Evolutionary conservation across 352 stramenopile species (phyloP), one percentile per base, ranked within the genome.

Genomic region (Sclerospora graminicola): DNA sequence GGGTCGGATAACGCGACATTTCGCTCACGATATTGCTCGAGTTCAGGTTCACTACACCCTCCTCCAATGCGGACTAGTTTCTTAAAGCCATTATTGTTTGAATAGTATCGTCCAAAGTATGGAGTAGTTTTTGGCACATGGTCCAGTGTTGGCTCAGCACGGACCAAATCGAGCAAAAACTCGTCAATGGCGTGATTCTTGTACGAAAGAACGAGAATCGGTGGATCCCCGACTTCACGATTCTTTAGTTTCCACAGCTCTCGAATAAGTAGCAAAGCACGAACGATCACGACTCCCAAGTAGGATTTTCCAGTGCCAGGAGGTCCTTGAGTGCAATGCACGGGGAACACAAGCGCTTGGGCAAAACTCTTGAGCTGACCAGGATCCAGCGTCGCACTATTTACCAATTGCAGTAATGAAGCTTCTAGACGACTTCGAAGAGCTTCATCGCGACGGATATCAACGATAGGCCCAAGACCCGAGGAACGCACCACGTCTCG

Each of bases 301-400:
- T 95, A 96, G 6, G 80, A 95, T 36, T 95, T 96, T 11, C 86
- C 84, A 15, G 82, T 92, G n/a, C 83, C 73, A 21, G 77, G 68
- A 16, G 86, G 86, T 5, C 86, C 86, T 57, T 95, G 86, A 4
- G 84, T 89, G 20, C 89, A 86, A 41, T 85, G 71, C 26, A 95
- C 83, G n/a, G 78, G 61, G 27, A 82, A 80, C 11, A 65, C 65
- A 9, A 96, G 57, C 1, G 73, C 66, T n/a, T 70, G 61, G 8
- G 86, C 51, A 48, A 90, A 93, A 35, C 65, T 81, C 28, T 82
- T 71, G 1, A 95, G 48, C 37, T 89, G 72, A 4, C 80, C 82
- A 14, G 47, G 44, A 52, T 89, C 74, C 10, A 89, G 54, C 2
- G 78, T 90, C 32, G 75, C 63, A 8, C 48, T 47, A 7, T 52